Evolutionary conservation across 2,329 filamentous ascomycete species (phyloP).

Genomic region (Aspergillus tamarii): DNA sequence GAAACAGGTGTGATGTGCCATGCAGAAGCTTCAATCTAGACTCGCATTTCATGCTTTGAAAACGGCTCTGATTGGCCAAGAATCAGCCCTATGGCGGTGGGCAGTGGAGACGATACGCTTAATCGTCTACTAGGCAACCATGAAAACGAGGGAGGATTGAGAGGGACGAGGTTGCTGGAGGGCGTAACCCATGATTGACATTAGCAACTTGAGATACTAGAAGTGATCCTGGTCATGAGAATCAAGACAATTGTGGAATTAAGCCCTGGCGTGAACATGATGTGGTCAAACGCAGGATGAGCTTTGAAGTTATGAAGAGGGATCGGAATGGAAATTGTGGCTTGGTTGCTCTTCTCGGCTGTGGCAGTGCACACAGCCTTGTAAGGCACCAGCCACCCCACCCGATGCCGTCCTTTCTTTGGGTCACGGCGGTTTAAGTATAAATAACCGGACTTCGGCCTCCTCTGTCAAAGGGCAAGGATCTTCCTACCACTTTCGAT

Average conservation of each 20-base stretch:
- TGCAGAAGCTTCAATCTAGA: not conserved
- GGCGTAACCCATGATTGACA: not conserved
- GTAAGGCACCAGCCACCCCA: not conserved
- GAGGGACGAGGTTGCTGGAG: not conserved
- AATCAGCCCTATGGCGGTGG: not conserved
- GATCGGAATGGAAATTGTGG: not conserved
- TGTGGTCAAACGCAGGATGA: not conserved
- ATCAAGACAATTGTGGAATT: not conserved
- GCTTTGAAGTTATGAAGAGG: not conserved
- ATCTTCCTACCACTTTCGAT: not conserved
- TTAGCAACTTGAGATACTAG: not conserved
- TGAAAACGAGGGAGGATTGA: not conserved
- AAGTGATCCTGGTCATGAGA: no score
- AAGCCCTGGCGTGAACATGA: rapidly evolving
- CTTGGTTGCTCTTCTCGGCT: not conserved
- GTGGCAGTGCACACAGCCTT: not conserved
- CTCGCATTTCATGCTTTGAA: not conserved
- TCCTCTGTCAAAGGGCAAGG: not conserved
- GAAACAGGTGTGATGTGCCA: not conserved
- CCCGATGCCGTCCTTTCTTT: not conserved
- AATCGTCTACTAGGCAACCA: not conserved
- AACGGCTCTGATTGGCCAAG: not conserved
- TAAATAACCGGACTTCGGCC: not conserved
- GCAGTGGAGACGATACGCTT: not conserved
- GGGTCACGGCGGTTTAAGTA: not conserved